Percentiles rank a stretch among this genome's conserved stretches.
Evolutionary conservation across 1,284 basidiomycete species (phyloP).

Genomic region (Rugiboletus extremiorientalis): DNA sequence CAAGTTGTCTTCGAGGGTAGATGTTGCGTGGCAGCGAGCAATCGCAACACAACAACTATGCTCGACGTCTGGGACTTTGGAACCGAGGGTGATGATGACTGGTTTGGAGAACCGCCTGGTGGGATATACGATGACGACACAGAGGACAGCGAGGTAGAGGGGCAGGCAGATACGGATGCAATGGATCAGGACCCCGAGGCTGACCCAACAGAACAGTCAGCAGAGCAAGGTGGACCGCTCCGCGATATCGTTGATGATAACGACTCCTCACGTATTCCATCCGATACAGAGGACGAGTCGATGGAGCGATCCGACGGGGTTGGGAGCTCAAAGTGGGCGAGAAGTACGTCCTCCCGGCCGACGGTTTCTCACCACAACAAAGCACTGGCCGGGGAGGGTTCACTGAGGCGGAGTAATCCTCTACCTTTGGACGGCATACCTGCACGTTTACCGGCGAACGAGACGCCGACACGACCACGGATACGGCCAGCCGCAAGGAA

Average conservation of each 20-base stretch:
- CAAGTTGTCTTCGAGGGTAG: constrained; percentile 92
- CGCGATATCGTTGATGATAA: constrained; percentile 34
- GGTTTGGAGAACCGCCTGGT: constrained; percentile 52
- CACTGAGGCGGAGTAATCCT: constrained; percentile 23
- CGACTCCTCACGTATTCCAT: constrained; percentile 21
- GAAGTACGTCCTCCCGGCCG: constrained; percentile 27
- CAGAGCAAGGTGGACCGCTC: constrained; percentile 43
- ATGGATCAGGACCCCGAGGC: constrained; percentile 67
- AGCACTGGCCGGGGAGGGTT: constrained; percentile 16
- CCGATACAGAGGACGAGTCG: constrained; percentile 30
- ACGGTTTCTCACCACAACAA: constrained; percentile 16
- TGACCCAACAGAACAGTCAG: constrained; percentile 50
- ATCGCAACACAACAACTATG: constrained; percentile 74
- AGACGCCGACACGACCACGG: constrained; percentile 64
- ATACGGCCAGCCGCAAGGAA: constrained; percentile 32
- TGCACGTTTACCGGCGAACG: constrained; percentile 44
- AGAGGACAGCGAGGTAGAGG: constrained; percentile 53
- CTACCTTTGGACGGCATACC: constrained; percentile 28
- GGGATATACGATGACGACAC: constrained; percentile 56
- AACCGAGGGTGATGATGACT: constrained; percentile 57
- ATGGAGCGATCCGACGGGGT: constrained; percentile 35
- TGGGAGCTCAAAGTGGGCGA: constrained; percentile 39
- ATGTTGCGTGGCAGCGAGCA: constrained; percentile 91
- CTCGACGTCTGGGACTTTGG: constrained; percentile 89
- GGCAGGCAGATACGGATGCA: constrained; percentile 54